Percentiles rank a stretch among this genome's conserved stretches.
phyloP scores from a whole-genome alignment of 495 filamentous ascomycete genomes.

The Penicillium robsamsonii region DNA sequence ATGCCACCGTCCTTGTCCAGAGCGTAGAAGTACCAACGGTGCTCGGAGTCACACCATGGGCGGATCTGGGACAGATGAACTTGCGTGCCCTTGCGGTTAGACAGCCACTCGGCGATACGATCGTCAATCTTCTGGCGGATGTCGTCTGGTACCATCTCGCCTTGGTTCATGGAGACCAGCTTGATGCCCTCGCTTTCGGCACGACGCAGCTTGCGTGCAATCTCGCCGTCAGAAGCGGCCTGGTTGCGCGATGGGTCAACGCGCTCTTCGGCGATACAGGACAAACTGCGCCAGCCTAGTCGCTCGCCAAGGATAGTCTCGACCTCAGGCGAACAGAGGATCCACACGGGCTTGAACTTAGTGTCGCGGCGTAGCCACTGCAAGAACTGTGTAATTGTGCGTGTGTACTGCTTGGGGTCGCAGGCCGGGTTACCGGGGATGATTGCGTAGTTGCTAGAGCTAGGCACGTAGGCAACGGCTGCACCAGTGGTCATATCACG shows the following conservation, averaged over 20 bases:
- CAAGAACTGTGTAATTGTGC: conserved; percentile 69
- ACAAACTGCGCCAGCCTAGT: conserved; percentile 79
- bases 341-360: conserved; percentile 77
- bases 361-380: conserved; percentile 66
- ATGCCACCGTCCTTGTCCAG: conserved; percentile 64
- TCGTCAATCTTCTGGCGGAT: conserved; percentile 62
- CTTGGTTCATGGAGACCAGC: conserved; percentile 61
- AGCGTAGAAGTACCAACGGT: conserved; percentile 81
- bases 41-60: conserved; percentile 73
- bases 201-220: conserved; percentile 69
- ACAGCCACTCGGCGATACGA: conserved; percentile 74
- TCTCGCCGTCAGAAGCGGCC: conserved; percentile 54
- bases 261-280: conserved; percentile 80
- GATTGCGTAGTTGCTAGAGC: conserved; percentile 68
- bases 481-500: conserved; percentile 73
- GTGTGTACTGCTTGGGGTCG: conserved; percentile 65
- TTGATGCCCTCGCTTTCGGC: conserved; percentile 77
- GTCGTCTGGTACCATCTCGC: conserved; percentile 60
- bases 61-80: conserved; percentile 82
- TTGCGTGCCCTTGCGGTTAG: conserved; percentile 73
- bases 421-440: conserved; percentile 82
- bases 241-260: conserved; percentile 60
- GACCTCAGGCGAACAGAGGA: conserved; percentile 64
- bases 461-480: conserved; percentile 72
- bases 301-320: conserved; percentile 72